Conservation (phyloP, 176 grass and related monocot genomes). For the Microstegium vimineum region DNA sequence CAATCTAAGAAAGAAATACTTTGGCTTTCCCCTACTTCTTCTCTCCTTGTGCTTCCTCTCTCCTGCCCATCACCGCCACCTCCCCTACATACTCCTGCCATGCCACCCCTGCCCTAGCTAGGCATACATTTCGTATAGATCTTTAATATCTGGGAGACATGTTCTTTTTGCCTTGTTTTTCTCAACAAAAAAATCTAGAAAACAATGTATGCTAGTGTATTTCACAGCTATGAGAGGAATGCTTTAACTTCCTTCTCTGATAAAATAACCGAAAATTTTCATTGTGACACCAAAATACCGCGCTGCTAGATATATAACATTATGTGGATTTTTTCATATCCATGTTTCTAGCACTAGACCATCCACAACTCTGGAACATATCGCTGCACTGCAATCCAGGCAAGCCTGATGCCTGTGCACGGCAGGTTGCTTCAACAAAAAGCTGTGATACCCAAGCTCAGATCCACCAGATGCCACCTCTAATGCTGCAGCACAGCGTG, state of each 20-base stretch:
- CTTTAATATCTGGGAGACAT: slow-evolving; percentile 3
- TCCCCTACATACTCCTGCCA: too few species aligned
- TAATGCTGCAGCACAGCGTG: not conserved
- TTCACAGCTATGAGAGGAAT: not conserved
- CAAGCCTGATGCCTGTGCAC: not conserved
- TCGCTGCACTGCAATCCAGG: not conserved
- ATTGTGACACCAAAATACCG: not conserved
- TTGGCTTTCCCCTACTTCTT: too few species aligned
- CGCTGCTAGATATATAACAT: too few species aligned
- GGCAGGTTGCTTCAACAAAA: not conserved
- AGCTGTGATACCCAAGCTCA: not conserved
- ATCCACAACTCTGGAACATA: not conserved
- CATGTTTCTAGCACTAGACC: not conserved
- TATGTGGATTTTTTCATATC: not conserved
- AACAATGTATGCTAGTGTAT: not conserved
- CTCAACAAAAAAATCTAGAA: slow-evolving; percentile 5
- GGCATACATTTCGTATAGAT: slow-evolving; percentile 44
- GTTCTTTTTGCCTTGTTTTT: not conserved
- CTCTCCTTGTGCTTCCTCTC: too few species aligned
- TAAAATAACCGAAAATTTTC: not conserved
- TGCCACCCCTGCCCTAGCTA: too few species aligned
- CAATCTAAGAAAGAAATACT: too few species aligned
- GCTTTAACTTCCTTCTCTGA: not conserved
- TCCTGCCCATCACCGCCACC: too few species aligned
- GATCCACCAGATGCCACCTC: not conserved